phyloP scores from a whole-genome alignment of 306 rosid genomes.

The Geum urbanum region DNA sequence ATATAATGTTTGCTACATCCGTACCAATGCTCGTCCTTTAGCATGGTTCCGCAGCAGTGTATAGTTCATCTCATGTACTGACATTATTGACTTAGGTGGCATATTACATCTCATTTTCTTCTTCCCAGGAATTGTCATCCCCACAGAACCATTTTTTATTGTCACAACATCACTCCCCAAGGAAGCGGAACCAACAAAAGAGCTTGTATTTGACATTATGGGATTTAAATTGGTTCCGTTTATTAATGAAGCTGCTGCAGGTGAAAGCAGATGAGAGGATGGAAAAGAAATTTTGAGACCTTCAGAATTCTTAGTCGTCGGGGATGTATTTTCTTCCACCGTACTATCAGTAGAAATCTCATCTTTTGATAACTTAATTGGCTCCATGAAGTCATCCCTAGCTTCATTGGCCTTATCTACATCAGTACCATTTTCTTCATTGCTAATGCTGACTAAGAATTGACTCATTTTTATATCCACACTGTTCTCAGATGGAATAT shows the following conservation, averaged over 20 bases:
- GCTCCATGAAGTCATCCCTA: constrained; percentile 33
- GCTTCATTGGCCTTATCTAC: constrained; percentile 28
- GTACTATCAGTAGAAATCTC: constrained; percentile 22
- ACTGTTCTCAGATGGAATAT: constrained; percentile 26
- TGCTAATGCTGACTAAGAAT: constrained; percentile 24
- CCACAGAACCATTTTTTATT: constrained; percentile 27
- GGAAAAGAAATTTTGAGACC: constrained; percentile 21
- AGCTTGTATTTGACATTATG: constrained; percentile 21
- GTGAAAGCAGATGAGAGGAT: constrained; percentile 17
- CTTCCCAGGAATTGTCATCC: constrained; percentile 18
- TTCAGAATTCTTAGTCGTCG: constrained; percentile 26
- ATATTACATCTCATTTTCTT: constrained; percentile 61
- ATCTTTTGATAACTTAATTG: constrained; percentile 28
- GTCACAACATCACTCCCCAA: constrained; percentile 21
- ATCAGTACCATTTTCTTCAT: constrained; percentile 24
- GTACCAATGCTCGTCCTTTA: constrained; percentile 71
- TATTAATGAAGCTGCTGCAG: constrained; percentile 20
- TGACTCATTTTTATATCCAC: constrained; percentile 24
- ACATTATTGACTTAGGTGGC: constrained; percentile 76
- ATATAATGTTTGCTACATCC: constrained; percentile 9
- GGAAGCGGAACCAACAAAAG: constrained; percentile 29
- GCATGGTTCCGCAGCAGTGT: constrained; percentile 51
- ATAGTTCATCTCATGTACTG: constrained; percentile 64
- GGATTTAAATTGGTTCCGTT: constrained; percentile 26
- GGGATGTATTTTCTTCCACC: constrained; percentile 24